These are phyloP conservation scores for Candida fluviatilis DNA, from an alignment of 805 yeast species.

Conservation along the genomic window DNA sequence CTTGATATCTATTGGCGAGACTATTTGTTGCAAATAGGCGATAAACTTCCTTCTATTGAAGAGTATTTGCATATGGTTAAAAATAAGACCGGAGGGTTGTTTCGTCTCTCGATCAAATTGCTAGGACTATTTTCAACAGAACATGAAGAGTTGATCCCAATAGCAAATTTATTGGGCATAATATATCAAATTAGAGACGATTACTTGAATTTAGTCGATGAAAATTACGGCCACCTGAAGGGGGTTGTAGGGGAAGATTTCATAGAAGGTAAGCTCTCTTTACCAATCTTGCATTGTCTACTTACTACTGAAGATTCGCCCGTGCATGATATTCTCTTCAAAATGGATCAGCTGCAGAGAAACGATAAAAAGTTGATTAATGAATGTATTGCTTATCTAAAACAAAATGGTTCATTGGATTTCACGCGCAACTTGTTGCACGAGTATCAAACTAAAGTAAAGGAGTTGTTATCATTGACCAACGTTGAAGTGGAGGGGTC, in stretches of 20 bases:
- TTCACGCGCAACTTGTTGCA: slow-evolving; percentile 21
- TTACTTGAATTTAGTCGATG: slow-evolving; percentile 61
- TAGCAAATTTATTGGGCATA: slow-evolving; percentile 76
- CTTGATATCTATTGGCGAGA: slow-evolving; percentile 89
- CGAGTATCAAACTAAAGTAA: slow-evolving; percentile 17
- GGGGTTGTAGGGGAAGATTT: slow-evolving; percentile 72
- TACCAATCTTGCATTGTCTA: slow-evolving; percentile 68
- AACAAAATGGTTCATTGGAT: slow-evolving; percentile 19
- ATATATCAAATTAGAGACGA: slow-evolving; percentile 87
- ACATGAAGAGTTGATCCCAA: slow-evolving; percentile 29
- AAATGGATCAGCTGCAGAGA: slow-evolving; percentile 13
- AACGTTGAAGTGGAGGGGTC: slow-evolving; percentile 4
- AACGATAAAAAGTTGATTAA: slow-evolving; percentile 12
- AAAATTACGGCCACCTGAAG: slow-evolving; percentile 58
- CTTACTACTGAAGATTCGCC: slow-evolving; percentile 13
- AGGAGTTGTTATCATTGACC: slow-evolving; percentile 9
- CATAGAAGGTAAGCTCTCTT: slow-evolving; percentile 84
- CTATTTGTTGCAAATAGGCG: slow-evolving; percentile 11
- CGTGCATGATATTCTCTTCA: slow-evolving; percentile 20
- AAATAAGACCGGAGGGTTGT: slow-evolving; percentile 85
- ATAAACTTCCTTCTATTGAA: slow-evolving; percentile 21
- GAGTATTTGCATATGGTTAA: slow-evolving; percentile 76
- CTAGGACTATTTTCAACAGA: slow-evolving; percentile 35
- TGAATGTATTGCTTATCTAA: slow-evolving; percentile 20
- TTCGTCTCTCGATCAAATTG: slow-evolving; percentile 66